Evolutionary conservation across 805 yeast species (phyloP), one percentile per base, ranked within the genome.

Genomic region (Kluyveromyces nonfermentans): DNA sequence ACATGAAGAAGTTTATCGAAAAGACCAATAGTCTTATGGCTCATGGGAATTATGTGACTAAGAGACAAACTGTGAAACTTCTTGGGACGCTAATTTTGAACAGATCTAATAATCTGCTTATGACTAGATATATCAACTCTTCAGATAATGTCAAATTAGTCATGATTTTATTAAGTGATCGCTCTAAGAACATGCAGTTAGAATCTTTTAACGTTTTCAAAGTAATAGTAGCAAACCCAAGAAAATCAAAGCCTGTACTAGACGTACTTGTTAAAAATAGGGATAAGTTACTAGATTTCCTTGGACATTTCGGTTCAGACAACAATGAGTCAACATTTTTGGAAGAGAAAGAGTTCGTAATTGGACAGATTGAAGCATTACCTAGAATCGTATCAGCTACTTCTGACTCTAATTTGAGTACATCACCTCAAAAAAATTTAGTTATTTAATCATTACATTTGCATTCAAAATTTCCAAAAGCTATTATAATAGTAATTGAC

Each of bases 191-290:
- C 62, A 73, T 93, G 46, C 96, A 89, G 60, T 64, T 78, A 43
- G 97, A 93, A 62, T 88, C 95, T 4, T 93, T 93, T 59, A 89
- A 93, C 51, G 82, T 90, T 33, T 90, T 93, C 69, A 93, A 90
- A 65, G 84, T 89, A 33, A 87, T 93, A 64, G 88, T 88, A n/a
- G 97, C 96, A 4, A 93, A 93, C 63, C 98, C 98, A 5, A 80
- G 82, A 50, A 89, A 89, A 61, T 72, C 87, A 2, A 87, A 82
- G 60, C 78, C 82, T 7, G 79, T 93, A 2, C 66, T 75, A 43
- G 96, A 90, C 62, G 84, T 90, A 17, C 69, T 93, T 51, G 76
- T 80, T 37, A 88, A 89, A 58, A 93, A 93, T 63, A 78, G 87
- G 56, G 83, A 78, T 34, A 85, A 84, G 56, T 73, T 90, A 49